Evolutionary conservation across 148 eudicot species (phyloP).

Genomic region (Beta vulgaris): DNA sequence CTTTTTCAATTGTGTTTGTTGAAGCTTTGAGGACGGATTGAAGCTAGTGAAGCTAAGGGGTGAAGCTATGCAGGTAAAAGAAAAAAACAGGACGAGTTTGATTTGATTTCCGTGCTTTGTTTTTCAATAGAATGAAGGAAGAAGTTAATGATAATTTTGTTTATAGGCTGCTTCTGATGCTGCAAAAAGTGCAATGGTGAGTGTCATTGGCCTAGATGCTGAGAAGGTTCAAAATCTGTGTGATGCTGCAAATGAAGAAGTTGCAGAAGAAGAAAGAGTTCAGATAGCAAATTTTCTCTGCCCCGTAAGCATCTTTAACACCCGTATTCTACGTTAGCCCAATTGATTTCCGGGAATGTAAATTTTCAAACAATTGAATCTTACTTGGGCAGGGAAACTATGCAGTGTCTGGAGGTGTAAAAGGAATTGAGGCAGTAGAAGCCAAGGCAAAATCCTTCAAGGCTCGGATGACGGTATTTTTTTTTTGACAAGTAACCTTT

Average conservation of each 20-base stretch:
- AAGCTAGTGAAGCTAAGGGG: slow-evolving; percentile 93
- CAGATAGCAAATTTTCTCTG: slow-evolving; percentile 87
- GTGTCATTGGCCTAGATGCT: slow-evolving; percentile 82
- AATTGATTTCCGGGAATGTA: neutral
- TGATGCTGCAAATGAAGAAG: slow-evolving; percentile 93
- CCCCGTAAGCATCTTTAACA: slow-evolving; percentile 40
- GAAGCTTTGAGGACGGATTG: slow-evolving; percentile 95
- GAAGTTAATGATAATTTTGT: neutral
- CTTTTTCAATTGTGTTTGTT: slow-evolving; percentile 15
- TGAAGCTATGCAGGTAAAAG: slow-evolving; percentile 82
- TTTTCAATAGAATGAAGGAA: neutral
- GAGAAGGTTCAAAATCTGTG: slow-evolving; percentile 76
- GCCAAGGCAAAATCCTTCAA: slow-evolving; percentile 95
- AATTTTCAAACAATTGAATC: neutral
- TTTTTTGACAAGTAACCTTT: neutral
- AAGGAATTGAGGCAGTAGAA: slow-evolving; percentile 93
- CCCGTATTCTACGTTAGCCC: neutral
- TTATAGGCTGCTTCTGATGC: slow-evolving; percentile 84
- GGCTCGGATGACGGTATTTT: slow-evolving; percentile 95
- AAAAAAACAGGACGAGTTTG: neutral
- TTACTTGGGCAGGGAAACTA: slow-evolving; percentile 64
- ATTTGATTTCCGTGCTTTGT: slow-evolving; percentile 4
- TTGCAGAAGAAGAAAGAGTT: slow-evolving; percentile 67
- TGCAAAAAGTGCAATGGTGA: slow-evolving; percentile 82
- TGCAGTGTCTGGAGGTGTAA: slow-evolving; percentile 93